phyloP scores from a whole-genome alignment of 1,284 basidiomycete species.

The Inonotus obliquus region DNA sequence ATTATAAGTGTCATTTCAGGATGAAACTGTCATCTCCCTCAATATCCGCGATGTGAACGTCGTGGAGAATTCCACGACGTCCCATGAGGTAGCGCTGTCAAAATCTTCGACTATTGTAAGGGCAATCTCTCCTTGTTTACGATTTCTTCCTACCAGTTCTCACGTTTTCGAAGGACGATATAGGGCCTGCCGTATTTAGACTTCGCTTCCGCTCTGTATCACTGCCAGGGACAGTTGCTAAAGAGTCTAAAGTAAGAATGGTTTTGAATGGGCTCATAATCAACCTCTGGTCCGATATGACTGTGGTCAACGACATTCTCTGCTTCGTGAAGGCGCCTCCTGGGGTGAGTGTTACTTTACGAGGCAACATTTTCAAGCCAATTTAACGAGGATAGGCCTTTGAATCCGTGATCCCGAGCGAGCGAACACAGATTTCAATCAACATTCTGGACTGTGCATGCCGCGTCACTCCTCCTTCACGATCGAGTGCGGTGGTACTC shows the following conservation, averaged over 20 bases:
- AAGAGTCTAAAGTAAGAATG: slow-evolving; percentile 75
- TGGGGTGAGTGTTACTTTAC: slow-evolving; percentile 50
- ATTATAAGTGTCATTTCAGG: slow-evolving; percentile 35
- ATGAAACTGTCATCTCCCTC: slow-evolving; percentile 65
- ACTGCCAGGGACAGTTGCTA: slow-evolving; percentile 62
- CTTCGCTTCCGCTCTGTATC: slow-evolving; percentile 64
- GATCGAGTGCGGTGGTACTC: slow-evolving; percentile 62
- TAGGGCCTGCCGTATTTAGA: slow-evolving; percentile 47
- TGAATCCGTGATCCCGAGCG: slow-evolving; percentile 89
- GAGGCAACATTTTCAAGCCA: neutral
- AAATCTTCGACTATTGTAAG: slow-evolving; percentile 4
- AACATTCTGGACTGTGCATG: slow-evolving; percentile 68
- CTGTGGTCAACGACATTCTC: slow-evolving; percentile 62
- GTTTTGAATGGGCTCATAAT: slow-evolving; percentile 64
- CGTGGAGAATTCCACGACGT: slow-evolving; percentile 33
- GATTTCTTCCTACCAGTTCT: neutral
- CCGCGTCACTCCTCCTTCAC: slow-evolving; percentile 51
- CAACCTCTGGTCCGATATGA: slow-evolving; percentile 57
- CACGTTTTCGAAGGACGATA: slow-evolving; percentile 33
- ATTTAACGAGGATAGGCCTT: slow-evolving; percentile 58
- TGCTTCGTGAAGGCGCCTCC: slow-evolving; percentile 81
- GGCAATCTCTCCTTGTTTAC: neutral
- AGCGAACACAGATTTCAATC: slow-evolving; percentile 71
- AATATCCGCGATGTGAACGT: slow-evolving; percentile 60
- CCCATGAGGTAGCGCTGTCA: neutral